Base-by-base conservation (phyloP, 2,329 filamentous ascomycete species). In the Pleomassaria siparia region DNA sequence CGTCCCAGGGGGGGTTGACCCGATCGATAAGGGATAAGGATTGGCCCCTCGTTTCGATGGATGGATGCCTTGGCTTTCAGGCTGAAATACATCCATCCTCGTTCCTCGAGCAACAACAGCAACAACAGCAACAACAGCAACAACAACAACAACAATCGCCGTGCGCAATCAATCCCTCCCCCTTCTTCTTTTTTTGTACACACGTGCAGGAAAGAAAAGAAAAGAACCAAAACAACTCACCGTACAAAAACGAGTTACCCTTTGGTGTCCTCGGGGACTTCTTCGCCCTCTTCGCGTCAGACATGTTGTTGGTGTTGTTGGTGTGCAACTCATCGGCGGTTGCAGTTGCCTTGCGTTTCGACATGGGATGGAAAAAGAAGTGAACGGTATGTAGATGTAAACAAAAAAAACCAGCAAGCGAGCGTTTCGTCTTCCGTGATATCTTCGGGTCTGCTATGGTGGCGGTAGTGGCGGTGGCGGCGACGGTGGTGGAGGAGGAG, bases 321-420 rank as follows among this genome's bases (percentile, higher is more conserved):
- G 13, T 24, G n/a, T n/a, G n/a, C n/a, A n/a, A n/a, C n/a, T n/a
- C n/a, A n/a, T n/a, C n/a, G n/a, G n/a, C n/a, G 35, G 35, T 13
- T 11, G 32, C 20, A 20, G 15, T 20, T 26, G 39, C 26, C 39
- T 41, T 41, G 39, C 39, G 39, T 41, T 41, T 41, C 18, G 35
- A n/a, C n/a, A 13, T 24, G 35, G 18, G 18, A 37, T 37, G 3
- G 35, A 12, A 10, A 8, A 8, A 20, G 32, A 20, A 4, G 32
- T 18, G 12, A 6, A 10, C 3, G 6, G 6, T 4, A 12, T 35
- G 32, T 8, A 35, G 32, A 15, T n/a, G n/a, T n/a, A n/a, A n/a
- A n/a, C n/a, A n/a, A n/a, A n/a, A n/a, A n/a, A n/a, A n/a, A n/a
- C n/a, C n/a, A 35, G 32, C 32, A 12, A 20, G 6, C 5, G 32